Evolutionary conservation across 2,329 filamentous ascomycete species (phyloP), one percentile per base, ranked within the genome.

Genomic region (Aspergillus latus): DNA sequence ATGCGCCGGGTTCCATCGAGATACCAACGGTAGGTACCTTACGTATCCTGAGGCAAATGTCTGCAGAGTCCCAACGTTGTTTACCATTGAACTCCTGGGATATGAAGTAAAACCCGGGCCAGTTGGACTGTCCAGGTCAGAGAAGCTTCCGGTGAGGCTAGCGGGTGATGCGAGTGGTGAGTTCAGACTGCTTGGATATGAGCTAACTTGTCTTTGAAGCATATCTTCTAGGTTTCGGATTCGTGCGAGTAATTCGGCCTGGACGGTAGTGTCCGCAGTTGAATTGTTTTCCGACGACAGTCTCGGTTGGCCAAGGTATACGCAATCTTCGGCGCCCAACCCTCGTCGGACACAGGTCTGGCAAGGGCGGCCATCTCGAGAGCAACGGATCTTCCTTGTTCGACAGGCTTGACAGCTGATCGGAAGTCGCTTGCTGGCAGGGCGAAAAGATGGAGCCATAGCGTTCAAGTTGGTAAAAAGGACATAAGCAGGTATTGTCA

Each of bases 341-440:
- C 74, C 73, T 26, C 74, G 69, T 13, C 70, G 68, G 8, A 73
- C 65, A 62, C 74, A 76, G 3, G 72, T 74, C 40, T 74, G 68
- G 44, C 74, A 76, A 26, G 73, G 73, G 11, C 67, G 65, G n/a
- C 66, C 66, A 58, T 74, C 71, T 16, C 74, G 73, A 26, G 71
- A 68, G 57, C 74, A 76, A 28, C 69, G 66, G 42, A 76, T 76
- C 52, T 76, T 76, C 46, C 74, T 64, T 9, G 66, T 68, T 45
- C 74, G 69, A 58, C 74, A 76, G 37, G 74, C 72, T 56, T 76
- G 72, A 42, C 74, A 76, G 52, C 70, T 74, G 40, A 76, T 70
- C 9, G 74, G 74, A 26, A 74, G 64, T 8, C 72, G 68, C 54
- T 72, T 74, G 43, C 69, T 67, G 6, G 64, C 57, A 21, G 68